Conservation (phyloP, 306 rosid species). For the Rosa chinensis region DNA sequence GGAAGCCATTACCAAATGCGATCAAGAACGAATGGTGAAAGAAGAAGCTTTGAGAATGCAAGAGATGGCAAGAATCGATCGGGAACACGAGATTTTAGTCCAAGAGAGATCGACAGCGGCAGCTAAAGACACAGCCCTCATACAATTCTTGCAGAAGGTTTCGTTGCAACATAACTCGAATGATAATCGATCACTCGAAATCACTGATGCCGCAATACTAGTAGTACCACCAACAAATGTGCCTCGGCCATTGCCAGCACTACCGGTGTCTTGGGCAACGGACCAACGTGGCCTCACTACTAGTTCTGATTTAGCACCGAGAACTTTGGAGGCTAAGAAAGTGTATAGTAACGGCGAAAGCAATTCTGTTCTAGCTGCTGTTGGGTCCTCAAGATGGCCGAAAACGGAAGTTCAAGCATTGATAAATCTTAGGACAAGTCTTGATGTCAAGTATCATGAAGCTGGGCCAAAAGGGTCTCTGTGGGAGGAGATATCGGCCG, state of each 20-base stretch:
- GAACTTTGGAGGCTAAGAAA: constrained; percentile 10
- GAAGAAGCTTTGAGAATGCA: constrained; percentile 71
- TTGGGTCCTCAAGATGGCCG: constrained; percentile 64
- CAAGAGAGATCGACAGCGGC: constrained; percentile 72
- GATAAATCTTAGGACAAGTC: constrained; percentile 55
- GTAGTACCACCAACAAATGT: background rate
- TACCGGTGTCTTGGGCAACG: background rate
- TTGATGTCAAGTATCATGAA: constrained; percentile 69
- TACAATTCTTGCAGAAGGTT: constrained; percentile 59
- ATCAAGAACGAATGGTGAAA: constrained; percentile 49
- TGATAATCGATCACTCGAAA: background rate
- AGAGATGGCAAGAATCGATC: constrained; percentile 61
- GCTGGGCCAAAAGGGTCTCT: constrained; percentile 77
- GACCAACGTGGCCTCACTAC: background rate
- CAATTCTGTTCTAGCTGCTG: background rate
- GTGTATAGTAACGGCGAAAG: constrained; percentile 20
- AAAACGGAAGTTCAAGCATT: constrained; percentile 65
- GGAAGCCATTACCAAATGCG: constrained; percentile 65
- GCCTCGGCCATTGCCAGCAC: background rate
- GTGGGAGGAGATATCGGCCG: constrained; percentile 89
- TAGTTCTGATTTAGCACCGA: background rate
- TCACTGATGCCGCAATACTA: background rate
- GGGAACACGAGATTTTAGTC: constrained; percentile 59
- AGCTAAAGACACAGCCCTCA: constrained; percentile 67
- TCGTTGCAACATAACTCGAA: constrained; percentile 14